Base-by-base conservation (phyloP, 108 stramenopile genomes). In the Aurantiochytrium sp. region DNA sequence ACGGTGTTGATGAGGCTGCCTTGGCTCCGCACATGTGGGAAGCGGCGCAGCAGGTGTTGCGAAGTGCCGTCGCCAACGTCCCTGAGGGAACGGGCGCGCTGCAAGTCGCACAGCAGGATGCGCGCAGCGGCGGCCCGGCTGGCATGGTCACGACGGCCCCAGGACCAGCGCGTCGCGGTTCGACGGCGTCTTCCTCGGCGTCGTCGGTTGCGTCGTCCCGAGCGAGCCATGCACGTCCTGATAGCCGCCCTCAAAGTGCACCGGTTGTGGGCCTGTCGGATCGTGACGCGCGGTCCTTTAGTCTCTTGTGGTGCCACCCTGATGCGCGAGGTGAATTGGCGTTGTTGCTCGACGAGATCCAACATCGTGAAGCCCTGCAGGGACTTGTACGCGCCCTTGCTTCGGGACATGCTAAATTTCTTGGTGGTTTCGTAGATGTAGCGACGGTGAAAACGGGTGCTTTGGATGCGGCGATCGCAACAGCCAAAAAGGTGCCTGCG, bases 311-410 rank as follows among this genome's bases (percentile, higher is more conserved):
- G 76, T 83, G 76, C 51, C 76, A 83, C 23, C 76, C 76, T 6
- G 76, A 83, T 14, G 76, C 76, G n/a, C 76, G 76, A 28, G 49
- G 51, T 6, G 76, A 83, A 45, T 23, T 83, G 51, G 51, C 45
- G 6, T 45, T 83, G 45, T 23, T 83, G 6, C n/a, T 83, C 1
- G 76, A 83, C 23, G 76, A 83, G 51, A 83, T 83, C 28, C 76
- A 83, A 45, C 76, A 83, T 28, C 76, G 76, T 45, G 76, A 83
- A 83, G 76, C 76, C 19, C 16, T 83, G 76, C 49, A 83, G 51
- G 51, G 76, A 14, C 51, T 83, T 10, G 49, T 83, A 6, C 45
- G 49, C n/a, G 76, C 76, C 6, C 76, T 83, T 8, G 23, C 49
- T 8, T 25, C 23, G 19, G 76, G 76, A 35, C 51, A 83, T 4